A percentile compares a stretch with the other conserved stretches of the same genome.
These are phyloP conservation scores for Aspergillus sp. DNA, from an alignment of 2,329 filamentous ascomycete genomes.

Conservation along the genomic window DNA sequence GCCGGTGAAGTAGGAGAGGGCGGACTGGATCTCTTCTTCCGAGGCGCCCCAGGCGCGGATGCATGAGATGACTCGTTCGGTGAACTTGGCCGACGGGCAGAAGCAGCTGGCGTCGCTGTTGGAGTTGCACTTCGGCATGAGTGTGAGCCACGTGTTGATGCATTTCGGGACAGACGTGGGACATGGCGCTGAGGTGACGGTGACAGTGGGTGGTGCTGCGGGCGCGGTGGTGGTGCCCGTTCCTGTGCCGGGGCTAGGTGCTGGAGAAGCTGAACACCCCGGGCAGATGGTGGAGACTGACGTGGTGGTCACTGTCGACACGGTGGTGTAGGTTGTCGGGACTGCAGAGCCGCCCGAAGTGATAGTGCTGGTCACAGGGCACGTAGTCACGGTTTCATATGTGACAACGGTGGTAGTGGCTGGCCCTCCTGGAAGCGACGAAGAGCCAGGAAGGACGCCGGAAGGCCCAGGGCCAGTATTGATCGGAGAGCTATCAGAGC, in stretches of 20 bases:
- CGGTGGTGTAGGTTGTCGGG: constrained; percentile 46
- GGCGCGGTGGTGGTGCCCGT: constrained; percentile 1
- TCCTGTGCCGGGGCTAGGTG: constrained; percentile 3
- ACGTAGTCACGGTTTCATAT: constrained; percentile 23
- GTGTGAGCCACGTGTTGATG: constrained; percentile 80
- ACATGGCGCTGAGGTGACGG: constrained; percentile 32
- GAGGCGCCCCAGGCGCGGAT: constrained; percentile 65
- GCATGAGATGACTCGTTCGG: constrained; percentile 70
- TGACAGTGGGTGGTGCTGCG: constrained; percentile 9
- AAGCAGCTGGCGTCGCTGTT: constrained; percentile 80
- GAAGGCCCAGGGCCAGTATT: neutral
- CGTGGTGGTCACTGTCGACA: constrained; percentile 39
- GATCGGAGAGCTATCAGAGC: no score
- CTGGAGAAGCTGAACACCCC: constrained; percentile 1
- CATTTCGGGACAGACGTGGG: constrained; percentile 74
- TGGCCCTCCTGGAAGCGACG: constrained; percentile 7
- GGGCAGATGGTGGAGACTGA: constrained; percentile 14
- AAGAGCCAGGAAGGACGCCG: constrained; percentile 8
- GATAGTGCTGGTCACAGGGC: constrained; percentile 22
- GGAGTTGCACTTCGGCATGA: constrained; percentile 60
- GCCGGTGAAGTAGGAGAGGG: constrained; percentile 77
- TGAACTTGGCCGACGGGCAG: constrained; percentile 71
- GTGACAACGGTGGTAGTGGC: constrained; percentile 9
- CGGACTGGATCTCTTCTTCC: constrained; percentile 57
- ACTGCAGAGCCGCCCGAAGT: constrained; percentile 42